Conservation (phyloP, 2,329 filamentous ascomycete genomes). For the Nigrospora oryzae region DNA sequence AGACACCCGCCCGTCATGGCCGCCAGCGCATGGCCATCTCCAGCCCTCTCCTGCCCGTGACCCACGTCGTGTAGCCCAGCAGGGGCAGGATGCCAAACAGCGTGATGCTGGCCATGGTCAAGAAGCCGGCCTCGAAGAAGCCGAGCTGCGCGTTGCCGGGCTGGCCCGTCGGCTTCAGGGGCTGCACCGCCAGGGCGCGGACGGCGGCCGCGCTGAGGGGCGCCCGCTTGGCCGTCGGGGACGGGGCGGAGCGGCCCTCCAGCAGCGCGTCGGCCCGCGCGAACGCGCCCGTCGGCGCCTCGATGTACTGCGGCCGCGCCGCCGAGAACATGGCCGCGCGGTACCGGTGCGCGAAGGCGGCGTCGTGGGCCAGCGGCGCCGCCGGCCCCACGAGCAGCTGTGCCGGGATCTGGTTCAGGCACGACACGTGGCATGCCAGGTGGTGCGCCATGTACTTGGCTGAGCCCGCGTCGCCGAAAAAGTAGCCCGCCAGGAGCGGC, state of each 20-base stretch:
- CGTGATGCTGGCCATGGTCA: conserved; percentile 23
- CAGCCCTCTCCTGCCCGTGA: conserved; percentile 4
- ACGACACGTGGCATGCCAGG: conserved; percentile 37
- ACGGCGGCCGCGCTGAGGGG: conserved; percentile 8
- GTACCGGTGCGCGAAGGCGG: conserved; percentile 27
- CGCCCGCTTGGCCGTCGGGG: conserved; percentile 6
- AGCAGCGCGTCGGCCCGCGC: conserved; percentile 10
- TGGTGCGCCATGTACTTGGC: conserved; percentile 55
- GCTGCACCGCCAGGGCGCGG: conserved; percentile 8
- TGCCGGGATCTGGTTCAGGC: conserved; percentile 48
- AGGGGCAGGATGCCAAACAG: conserved; percentile 7
- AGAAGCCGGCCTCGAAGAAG: conserved; percentile 39
- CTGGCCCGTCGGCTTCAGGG: conserved; percentile 24
- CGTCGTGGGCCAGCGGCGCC: conserved; percentile 19
- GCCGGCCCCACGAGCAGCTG: conserved; percentile 38
- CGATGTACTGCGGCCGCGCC: conserved; percentile 32
- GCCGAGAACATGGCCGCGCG: conserved; percentile 31
- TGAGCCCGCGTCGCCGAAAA: conserved; percentile 38
- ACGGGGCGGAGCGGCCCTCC: conserved; percentile 3
- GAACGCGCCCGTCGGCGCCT: conserved; percentile 8
- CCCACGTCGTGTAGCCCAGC: conserved; percentile 7
- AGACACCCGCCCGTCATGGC: neutral
- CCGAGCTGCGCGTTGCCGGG: conserved; percentile 25
- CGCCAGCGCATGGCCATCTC: conserved; percentile 5
- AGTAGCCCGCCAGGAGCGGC: conserved; percentile 36